Percentiles rank a stretch among this genome's conserved stretches.
These are phyloP conservation scores for Shiraia sp. DNA, from an alignment of 2,329 filamentous ascomycete species.

Conservation along the genomic window DNA sequence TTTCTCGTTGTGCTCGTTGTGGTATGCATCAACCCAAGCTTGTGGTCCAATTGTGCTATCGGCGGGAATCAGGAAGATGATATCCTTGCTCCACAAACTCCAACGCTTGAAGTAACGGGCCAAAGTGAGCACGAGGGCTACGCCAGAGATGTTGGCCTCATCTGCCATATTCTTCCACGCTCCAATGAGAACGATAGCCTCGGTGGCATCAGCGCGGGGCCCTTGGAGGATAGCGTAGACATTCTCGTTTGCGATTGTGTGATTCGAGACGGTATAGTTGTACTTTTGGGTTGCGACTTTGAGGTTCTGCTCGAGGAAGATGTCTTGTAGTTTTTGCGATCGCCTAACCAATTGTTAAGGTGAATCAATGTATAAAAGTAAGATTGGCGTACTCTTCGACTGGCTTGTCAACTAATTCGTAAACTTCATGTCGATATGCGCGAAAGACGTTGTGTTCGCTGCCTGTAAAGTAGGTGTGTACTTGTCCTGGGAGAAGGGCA, in stretches of 20 bases:
- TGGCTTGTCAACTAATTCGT: conserved; percentile 57
- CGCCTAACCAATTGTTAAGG: conserved; percentile 47
- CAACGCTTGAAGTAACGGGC: conserved; percentile 95
- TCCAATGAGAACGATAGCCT: conserved; percentile 90
- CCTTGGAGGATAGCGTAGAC: conserved; percentile 92
- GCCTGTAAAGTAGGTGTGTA: conserved; percentile 96
- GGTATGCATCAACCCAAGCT: conserved; percentile 97
- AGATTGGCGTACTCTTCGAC: conserved; percentile 39
- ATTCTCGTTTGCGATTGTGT: conserved; percentile 79
- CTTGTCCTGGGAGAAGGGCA: conserved; percentile 90
- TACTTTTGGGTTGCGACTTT: conserved; percentile 90
- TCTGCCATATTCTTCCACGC: conserved; percentile 83
- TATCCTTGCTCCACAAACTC: conserved; percentile 99
- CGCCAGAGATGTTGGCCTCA: conserved; percentile 81
- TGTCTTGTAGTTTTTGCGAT: conserved; percentile 72
- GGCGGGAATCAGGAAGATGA: conserved; percentile 85
- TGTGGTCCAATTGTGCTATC: conserved; percentile 90
- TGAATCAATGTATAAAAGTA: background rate
- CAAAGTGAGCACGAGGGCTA: conserved; percentile 82
- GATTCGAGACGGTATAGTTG: conserved; percentile 78
- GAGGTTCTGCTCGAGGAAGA: conserved; percentile 77
- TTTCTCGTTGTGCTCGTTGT: conserved; percentile 77
- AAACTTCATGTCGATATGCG: conserved; percentile 84
- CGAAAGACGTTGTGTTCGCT: conserved; percentile 95
- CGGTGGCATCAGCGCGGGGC: conserved; percentile 91